Evolutionary conservation across 345 rosid genomes (phyloP), one percentile per base, ranked within the genome.

Genomic region (Carallia pectinifolia): DNA sequence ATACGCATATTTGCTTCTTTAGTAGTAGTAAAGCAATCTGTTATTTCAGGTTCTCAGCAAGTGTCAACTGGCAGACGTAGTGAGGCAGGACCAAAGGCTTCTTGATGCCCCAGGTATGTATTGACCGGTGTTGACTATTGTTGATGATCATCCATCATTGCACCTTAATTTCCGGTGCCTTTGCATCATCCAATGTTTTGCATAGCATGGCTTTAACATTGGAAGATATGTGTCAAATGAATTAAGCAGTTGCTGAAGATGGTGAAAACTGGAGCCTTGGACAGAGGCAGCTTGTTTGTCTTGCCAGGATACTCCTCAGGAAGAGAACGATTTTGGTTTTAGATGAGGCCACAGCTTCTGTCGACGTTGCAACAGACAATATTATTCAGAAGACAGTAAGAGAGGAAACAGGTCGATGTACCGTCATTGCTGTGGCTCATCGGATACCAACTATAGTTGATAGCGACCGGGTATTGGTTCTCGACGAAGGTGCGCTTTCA

Each of bases 251-350:
- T 37, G 87, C 90, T 0, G 90, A 91, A 81, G 93, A 91, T 63
- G 97, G 97, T 62, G 90, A 86, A 78, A 89, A 91, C 77, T 94
- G 91, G 91, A 91, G 97, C 52, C 86, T 89, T 36, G 98, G 94
- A 61, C 98, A 93, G 78, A 88, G 98, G 73, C 98, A 91, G 72
- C 89, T 93, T 53, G 81, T 88, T 60, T 91, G 98, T 78, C 84
- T 93, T n/a, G 90, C 91, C 6, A 83, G 98, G 72, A 92, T 84
- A 23, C 81, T 91, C 10, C 77, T 92, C 54, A 86, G 88, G 80
- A 83, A 81, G 75, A 81, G 86, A 60, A 87, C 84, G 74, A 85
- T 92, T 38, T 76, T 87, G 38, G 96, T 92, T 6, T 80, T 90
- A 63, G 94, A 90, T 53, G 96, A 92, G 71, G 94, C 98, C 60